Conservation (phyloP, 305 asterid species). For the Solanum aculeatissimum region DNA sequence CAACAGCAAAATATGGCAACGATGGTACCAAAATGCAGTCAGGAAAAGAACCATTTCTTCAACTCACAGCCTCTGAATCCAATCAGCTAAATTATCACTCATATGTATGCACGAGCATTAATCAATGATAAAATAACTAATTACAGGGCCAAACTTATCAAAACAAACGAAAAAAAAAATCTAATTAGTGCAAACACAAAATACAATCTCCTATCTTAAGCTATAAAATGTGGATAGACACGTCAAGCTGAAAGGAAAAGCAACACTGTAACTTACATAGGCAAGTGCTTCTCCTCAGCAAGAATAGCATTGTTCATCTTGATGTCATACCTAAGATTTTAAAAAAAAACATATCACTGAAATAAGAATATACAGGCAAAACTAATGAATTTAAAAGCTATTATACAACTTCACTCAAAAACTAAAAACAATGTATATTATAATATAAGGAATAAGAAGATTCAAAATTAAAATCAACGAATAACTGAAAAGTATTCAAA, state of each 20-base stretch:
- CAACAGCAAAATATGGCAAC: not conserved
- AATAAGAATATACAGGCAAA: not conserved
- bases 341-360: not conserved
- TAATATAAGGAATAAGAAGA: not conserved
- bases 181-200: not conserved
- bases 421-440: not conserved
- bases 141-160: not conserved
- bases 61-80: not conserved
- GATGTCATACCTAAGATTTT: conserved; percentile 42
- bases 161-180: no score
- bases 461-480: not conserved
- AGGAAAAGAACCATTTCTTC: not conserved
- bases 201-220: not conserved
- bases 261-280: conserved; percentile 42
- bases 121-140: not conserved
- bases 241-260: not conserved
- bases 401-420: not conserved
- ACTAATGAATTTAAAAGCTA: not conserved
- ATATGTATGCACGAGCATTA: not conserved
- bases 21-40: not conserved
- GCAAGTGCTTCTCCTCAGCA: conserved; percentile 89
- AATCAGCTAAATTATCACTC: not conserved
- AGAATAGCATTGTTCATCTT: conserved; percentile 77
- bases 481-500: not conserved
- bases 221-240: not conserved